phyloP scores from a whole-genome alignment of 2,329 filamentous ascomycete species.

The Arthrobotrys sinensis region DNA sequence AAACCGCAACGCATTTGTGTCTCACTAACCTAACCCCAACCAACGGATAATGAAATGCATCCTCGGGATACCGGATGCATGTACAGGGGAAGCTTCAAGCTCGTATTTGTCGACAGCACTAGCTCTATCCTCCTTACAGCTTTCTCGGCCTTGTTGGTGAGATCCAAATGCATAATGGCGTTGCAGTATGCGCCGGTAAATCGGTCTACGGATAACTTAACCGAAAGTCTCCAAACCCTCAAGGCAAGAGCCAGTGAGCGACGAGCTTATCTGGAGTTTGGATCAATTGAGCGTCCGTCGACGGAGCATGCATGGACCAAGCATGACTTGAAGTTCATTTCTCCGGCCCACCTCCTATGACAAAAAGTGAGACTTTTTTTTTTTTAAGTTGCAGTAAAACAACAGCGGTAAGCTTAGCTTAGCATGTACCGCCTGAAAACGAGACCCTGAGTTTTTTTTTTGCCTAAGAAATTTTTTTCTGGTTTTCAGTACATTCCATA shows the following conservation, averaged over 20 bases:
- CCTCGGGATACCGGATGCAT: conserved; percentile 24
- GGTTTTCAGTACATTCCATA: neutral
- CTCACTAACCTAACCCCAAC: conserved; percentile 7
- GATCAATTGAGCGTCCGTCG: conserved; percentile 14
- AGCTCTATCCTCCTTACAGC: conserved; percentile 9
- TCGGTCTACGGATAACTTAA: conserved; percentile 40
- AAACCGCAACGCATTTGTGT: conserved; percentile 24
- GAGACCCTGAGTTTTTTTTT: conserved; percentile 15
- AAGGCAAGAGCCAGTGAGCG: neutral
- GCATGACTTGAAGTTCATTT: conserved; percentile 5
- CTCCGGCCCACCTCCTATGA: neutral
- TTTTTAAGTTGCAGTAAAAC: conserved; percentile 16
- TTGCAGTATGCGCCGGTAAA: conserved; percentile 34
- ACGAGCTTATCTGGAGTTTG: conserved; percentile 1
- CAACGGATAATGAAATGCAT: conserved; percentile 15
- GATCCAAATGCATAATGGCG: conserved; percentile 21
- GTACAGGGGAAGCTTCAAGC: conserved; percentile 28
- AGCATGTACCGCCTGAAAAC: neutral
- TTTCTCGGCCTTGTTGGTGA: conserved; percentile 18
- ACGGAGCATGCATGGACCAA: conserved; percentile 1
- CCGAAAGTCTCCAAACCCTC: conserved; percentile 20
- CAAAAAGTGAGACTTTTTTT: conserved; percentile 35
- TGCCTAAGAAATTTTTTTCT: conserved; percentile 3
- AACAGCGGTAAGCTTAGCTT: conserved; percentile 14
- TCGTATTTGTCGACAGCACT: conserved; percentile 22